Base-by-base conservation (phyloP, 148 eudicot species). In the Cornus florida region DNA sequence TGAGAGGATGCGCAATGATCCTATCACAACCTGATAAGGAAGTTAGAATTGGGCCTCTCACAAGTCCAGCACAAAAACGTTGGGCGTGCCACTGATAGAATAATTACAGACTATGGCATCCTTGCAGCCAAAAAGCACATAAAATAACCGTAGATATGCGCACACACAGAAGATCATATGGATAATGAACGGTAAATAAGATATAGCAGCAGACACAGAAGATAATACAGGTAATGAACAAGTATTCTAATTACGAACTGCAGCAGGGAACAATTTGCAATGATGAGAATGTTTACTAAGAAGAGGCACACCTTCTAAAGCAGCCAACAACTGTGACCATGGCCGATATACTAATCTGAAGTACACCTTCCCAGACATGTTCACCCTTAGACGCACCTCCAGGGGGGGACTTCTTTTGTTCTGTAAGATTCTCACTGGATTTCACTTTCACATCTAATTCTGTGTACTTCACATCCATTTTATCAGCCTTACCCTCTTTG, bases 341-440 rank as follows among this genome's bases (percentile, higher is more conserved):
- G 67, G 97, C 89, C 69, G 97, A 85, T 20, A 90, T 62, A 80
- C 43, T 91, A 46, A 96, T 86, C 87, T 96, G 97, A 71, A 96
- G 84, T 69, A 78, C 64, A 69, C 99, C 99, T 76, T 92, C 90
- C 99, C 98, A 96, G 32, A 91, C 71, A 76, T 67, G 75, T 22
- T 88, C 92, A 64, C 84, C 87, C 62, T 80, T 86, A 28, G 79
- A 76, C 28, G 68, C 65, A 80, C 69, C 78, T 80, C 69, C 77
- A 64, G 76, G 70, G 78, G 76, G 74, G 43, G 70, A 38, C 10
- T 75, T 62, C 78, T 83, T 82, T 48, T 70, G 71, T 78, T 75
- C 81, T 66, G 71, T 82, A 68, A 71, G 77, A 71, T 78, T 82
- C 28, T 74, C 82, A 53, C 74, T 70, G 12, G 83, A 73, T 77